Base-by-base conservation (phyloP, 495 filamentous ascomycete species). In the Filosporella fistucella region DNA sequence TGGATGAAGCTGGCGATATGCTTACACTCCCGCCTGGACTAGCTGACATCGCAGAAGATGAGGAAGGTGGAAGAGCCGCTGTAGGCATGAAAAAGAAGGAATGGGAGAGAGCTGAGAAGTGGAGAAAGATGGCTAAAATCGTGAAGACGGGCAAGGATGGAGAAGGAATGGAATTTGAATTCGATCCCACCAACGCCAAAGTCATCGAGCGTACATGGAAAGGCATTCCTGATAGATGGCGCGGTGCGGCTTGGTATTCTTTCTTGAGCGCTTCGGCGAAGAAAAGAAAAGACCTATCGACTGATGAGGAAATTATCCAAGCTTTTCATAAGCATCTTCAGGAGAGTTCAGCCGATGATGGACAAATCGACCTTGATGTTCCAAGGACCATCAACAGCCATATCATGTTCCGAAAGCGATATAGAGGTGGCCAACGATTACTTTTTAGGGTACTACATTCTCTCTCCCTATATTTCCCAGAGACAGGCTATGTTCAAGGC, bases 351-450 rank as follows among this genome's bases (percentile, higher is more conserved):
- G 82, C 89, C 0, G 93, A 99, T 59, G 93, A 99, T 60, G 84
- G 91, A 7, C 93, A 99, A 61, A 99, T 99, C 54, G 93, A 99
- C 63, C 81, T 96, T 21, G 93, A 99, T 59, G 91, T 99, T 32
- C 93, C 93, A 0, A 81, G 93, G 38, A 99, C 93, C 7, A 95
- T 99, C 61, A 91, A 81, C 59, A 84, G 86, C 52, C 93, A 99
- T 65, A 91, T 99, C 59, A 96, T 99, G 94, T 99, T 99, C 60
- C 82, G 93, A 18, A 77, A 82, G 45, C 75, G 94, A 24, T 99
- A 99, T 69, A 82, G 90, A 10, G 85, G 84, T 45, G 91, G 91
- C 0, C 93, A 99, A 63, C 80, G 93, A 37, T 71, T 97, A 18
- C 74, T 99, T 5, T 99, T 99, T 67, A 79, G 93, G 17, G 89